These are phyloP conservation scores for Sutorius eximius DNA, from an alignment of 1,284 basidiomycete species.

Conservation along the genomic window DNA sequence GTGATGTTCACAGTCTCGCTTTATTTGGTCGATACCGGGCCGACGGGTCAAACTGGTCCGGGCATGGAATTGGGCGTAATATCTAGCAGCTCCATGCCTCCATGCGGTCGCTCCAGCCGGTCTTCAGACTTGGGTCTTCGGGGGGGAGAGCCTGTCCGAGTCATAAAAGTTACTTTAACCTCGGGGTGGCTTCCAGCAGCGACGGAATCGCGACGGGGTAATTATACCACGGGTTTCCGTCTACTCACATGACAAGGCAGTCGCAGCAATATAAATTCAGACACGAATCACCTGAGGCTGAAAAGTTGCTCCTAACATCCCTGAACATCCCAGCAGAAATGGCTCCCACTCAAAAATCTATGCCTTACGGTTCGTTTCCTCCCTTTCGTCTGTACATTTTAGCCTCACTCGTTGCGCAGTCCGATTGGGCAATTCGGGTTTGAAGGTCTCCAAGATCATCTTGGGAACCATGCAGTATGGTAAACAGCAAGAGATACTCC, in stretches of 20 bases:
- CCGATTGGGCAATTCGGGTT: conserved; percentile 45
- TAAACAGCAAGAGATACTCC: conserved; percentile 10
- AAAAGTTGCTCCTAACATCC: not conserved
- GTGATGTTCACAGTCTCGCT: not conserved
- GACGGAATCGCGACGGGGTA: conserved; percentile 5
- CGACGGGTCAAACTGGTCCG: not conserved
- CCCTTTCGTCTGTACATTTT: not conserved
- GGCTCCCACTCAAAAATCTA: conserved; percentile 13
- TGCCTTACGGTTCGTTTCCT: conserved; percentile 11
- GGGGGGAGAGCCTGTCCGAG: not conserved
- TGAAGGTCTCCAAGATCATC: conserved; percentile 50
- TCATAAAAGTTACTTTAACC: not conserved
- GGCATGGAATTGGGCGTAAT: not conserved
- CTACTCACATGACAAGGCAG: conserved; percentile 3
- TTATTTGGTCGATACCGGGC: not conserved
- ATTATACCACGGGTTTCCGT: not conserved
- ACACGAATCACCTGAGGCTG: not conserved
- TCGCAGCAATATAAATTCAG: conserved; percentile 5
- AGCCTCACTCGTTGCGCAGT: conserved; percentile 29
- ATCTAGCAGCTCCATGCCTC: too few species aligned
- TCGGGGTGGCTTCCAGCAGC: not conserved
- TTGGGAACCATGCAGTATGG: conserved; percentile 45
- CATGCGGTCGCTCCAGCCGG: not conserved
- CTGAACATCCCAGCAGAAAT: conserved; percentile 1
- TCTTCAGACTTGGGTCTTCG: not conserved